A percentile compares a stretch with the other conserved stretches of the same genome.
phyloP scores from a whole-genome alignment of 2,329 filamentous ascomycete species.

The Simplicillium aogashimaense region DNA sequence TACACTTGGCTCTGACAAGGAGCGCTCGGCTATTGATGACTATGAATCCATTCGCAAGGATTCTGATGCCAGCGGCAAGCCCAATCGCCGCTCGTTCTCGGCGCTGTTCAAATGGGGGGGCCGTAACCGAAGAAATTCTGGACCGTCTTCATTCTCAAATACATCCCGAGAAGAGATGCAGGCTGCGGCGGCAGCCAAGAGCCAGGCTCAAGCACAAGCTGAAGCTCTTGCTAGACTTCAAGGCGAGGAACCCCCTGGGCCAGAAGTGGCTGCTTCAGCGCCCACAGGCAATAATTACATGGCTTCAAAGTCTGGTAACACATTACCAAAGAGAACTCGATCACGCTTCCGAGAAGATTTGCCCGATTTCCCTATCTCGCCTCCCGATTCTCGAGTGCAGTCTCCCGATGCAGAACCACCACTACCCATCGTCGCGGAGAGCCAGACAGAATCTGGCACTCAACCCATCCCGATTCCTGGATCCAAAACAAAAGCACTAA shows the following conservation, averaged over 20 bases:
- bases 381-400: conserved; percentile 70
- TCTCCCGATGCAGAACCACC: conserved; percentile 57
- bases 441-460: conserved; percentile 10
- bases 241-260: conserved; percentile 22
- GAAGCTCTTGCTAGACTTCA: conserved; percentile 24
- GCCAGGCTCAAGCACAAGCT: conserved; percentile 13
- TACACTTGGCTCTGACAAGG: conserved; percentile 29
- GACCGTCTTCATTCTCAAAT: conserved; percentile 79
- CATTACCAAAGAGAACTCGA: conserved; percentile 65
- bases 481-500: conserved; percentile 35
- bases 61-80: conserved; percentile 42
- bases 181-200: conserved; percentile 16
- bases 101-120: conserved; percentile 66
- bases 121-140: conserved; percentile 44
- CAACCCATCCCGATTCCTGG: conserved; percentile 15
- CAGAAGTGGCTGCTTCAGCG: conserved; percentile 19
- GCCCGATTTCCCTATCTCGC: conserved; percentile 77
- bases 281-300: conserved; percentile 12
- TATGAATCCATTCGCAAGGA: conserved; percentile 40
- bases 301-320: conserved; percentile 24
- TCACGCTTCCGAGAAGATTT: conserved; percentile 91
- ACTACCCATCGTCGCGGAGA: conserved; percentile 21
- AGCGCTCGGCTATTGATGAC: conserved; percentile 30
- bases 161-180: conserved; percentile 81
- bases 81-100: conserved; percentile 47